Base-by-base conservation (phyloP, 2,329 filamentous ascomycete genomes). In the Pestalotiopsis sp. region DNA sequence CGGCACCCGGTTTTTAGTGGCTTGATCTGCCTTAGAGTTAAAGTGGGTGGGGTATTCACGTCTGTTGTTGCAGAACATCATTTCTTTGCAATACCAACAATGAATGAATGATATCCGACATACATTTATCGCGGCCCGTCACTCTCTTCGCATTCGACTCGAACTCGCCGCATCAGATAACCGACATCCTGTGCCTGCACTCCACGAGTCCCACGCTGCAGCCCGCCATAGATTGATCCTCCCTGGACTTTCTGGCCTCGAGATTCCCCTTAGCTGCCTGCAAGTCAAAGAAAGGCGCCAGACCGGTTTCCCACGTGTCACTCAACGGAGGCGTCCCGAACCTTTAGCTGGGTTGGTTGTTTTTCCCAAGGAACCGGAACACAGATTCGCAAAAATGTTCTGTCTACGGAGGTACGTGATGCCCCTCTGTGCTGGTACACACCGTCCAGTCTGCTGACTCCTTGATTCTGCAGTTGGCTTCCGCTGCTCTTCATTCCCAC, bases 401-500 rank as follows among this genome's bases (percentile, higher is more conserved):
- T 91, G 88, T 76, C 80, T 91, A 64, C 81, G 88, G 77, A 90
- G 88, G 88, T 89, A 79, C 67, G 73, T 71, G 14, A 36, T 14
- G 20, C 4, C 25, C 4, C 25, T 27, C 14, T 14, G 13, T 36
- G 23, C 23, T 59, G 14, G 11, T 14, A 14, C 9, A 55, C 36
- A 76, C 74, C 75, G 75, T 78, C 67, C 69, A 60, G 38, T 55
- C 68, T 36, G 27, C 31, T 62, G 13, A 39, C 36, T 36, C 13
- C 59, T 62, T 36, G 36, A 6, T 20, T 62, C 14, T 36, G 31
- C 75, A 95, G 93, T 81, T 95, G 93, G 92, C 88, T 96, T 65
- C 93, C 93, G 38, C 90, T 96, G 74, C 92, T 96, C 79, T 95
- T 96, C 82, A 94, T 96, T 74, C 93, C 93, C 65, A 93, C 93